Evolutionary conservation across 2,329 filamentous ascomycete genomes (phyloP), one percentile per base, ranked within the genome.

Genomic region (Epichloe elymi): DNA sequence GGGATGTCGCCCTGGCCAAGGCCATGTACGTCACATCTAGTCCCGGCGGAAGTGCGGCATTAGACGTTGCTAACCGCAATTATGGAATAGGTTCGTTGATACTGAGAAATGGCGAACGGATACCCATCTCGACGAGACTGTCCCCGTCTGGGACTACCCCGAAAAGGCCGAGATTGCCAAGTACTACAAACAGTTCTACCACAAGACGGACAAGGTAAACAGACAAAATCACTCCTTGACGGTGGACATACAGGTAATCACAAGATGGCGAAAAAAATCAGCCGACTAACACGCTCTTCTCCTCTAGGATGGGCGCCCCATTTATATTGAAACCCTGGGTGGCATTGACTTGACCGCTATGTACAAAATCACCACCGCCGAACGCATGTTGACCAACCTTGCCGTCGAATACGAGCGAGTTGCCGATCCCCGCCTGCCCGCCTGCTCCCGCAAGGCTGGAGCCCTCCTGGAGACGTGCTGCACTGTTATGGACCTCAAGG

Each of bases 181-280:
- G 70, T 95, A 86, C 76, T 98, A 98, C 73, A 88, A 88, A 46
- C 93, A 98, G 73, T 98, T 93, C 76, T 98, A 98, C 75, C 93
- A 98, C 80, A 96, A 96, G 75, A 91, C 83, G 12, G 88, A 93
- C 71, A 89, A 88, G 72, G 82, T 84, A 67, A 51, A 61, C 49
- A 14, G 3, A 35, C 26, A 8, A 17, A 20, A 45, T 30, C 14
- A 11, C 5, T 17, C 15, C 10, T 0, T 15, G 42, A 19, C 42
- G 2, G 36, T 38, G 8, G 15, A 26, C 36, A 15, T 23, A 17
- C 33, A 8, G 19, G 12, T 2, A 30, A 39, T 19, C 3, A 8
- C 6, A 37, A 7, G 15, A 37, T n/a, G 19, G n/a, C 26, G 12
- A 19, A 37, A 19, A 8, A 19, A 14, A 37, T 19, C 10, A 26